Conservation (phyloP, 306 rosid genomes). For the Cicer chorassanicum region DNA sequence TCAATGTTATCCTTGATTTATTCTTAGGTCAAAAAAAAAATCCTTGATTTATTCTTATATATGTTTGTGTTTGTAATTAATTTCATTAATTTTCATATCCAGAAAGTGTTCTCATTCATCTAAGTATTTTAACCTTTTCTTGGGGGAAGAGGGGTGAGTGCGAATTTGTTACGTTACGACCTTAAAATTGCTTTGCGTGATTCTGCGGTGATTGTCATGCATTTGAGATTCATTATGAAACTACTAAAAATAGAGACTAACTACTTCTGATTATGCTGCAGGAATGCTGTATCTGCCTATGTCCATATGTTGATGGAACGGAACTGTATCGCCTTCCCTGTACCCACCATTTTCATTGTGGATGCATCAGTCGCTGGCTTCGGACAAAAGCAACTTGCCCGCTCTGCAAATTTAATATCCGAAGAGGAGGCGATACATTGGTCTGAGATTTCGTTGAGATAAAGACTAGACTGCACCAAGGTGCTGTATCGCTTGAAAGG, state of each 20-base stretch:
- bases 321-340: constrained; percentile 82
- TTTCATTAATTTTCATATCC: neutral
- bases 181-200: neutral
- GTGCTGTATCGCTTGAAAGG: constrained; percentile 26
- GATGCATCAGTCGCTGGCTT: constrained; percentile 87
- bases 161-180: neutral
- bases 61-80: constrained; percentile 19
- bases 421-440: constrained; percentile 66
- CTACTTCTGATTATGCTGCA: constrained; percentile 42
- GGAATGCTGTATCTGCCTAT: constrained; percentile 92
- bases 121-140: neutral
- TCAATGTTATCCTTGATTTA: constrained; percentile 8
- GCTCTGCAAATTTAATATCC: constrained; percentile 77
- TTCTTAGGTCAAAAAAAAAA: neutral
- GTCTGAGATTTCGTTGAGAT: constrained; percentile 51
- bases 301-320: constrained; percentile 66
- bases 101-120: neutral
- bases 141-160: neutral
- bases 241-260: constrained; percentile 30
- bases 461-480: constrained; percentile 24
- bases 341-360: constrained; percentile 84
- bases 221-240: constrained; percentile 14
- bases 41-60: constrained; percentile 11
- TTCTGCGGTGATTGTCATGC: constrained; percentile 10
- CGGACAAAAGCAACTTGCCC: constrained; percentile 84